A percentile compares a stretch with the other conserved stretches of the same genome.
Evolutionary conservation across 371 early-diverging fungal genomes (phyloP).

Genomic region (Catenaria anguillulae): DNA sequence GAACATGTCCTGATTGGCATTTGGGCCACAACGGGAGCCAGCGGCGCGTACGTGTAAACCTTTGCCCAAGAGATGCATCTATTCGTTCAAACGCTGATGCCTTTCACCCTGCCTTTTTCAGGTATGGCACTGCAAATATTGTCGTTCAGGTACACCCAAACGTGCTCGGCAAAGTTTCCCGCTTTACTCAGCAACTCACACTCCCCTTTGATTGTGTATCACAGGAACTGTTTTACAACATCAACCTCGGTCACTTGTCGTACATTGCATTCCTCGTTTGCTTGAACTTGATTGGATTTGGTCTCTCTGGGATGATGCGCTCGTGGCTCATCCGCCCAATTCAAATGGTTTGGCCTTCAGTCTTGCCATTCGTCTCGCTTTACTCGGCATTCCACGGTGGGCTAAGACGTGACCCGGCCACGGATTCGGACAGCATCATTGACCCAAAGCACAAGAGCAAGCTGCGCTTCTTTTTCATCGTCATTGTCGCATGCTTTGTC

Average conservation of each 20-base stretch:
- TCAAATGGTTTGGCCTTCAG: conserved; percentile 63
- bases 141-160: conserved; percentile 37
- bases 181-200: too few species aligned
- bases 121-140: conserved; percentile 28
- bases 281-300: conserved; percentile 65
- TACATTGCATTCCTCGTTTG: conserved; percentile 43
- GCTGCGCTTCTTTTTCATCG: background rate
- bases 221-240: conserved; percentile 36
- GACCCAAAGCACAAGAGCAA: background rate
- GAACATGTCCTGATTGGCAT: conserved; percentile 32
- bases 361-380: conserved; percentile 51
- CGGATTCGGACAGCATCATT: background rate
- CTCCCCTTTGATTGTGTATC: too few species aligned
- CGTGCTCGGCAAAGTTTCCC: too few species aligned
- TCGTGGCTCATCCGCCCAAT: conserved; percentile 57
- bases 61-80: too few species aligned
- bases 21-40: conserved; percentile 13
- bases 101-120: too few species aligned
- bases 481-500: background rate
- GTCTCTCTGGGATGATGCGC: conserved; percentile 61
- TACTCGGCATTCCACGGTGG: conserved; percentile 50
- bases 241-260: conserved; percentile 42
- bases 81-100: too few species aligned
- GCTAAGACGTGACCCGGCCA: background rate
- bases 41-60: background rate